Evolutionary conservation across 2,329 filamentous ascomycete genomes (phyloP), one percentile per base, ranked within the genome.

Genomic region (Fusarium pseudograminearum): DNA sequence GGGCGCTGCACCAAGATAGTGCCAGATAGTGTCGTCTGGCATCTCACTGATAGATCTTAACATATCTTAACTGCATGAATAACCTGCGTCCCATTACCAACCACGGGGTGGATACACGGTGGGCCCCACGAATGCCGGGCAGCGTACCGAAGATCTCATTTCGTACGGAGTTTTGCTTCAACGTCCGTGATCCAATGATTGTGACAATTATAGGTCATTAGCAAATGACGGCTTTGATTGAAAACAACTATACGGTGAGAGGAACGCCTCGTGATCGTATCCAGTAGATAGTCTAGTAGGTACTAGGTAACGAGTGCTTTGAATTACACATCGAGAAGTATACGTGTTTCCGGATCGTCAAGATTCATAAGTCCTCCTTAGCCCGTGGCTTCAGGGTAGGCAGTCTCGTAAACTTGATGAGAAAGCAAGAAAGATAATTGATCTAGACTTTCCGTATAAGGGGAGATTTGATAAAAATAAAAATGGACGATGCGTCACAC

Each of bases 91-190:
- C 12, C 16, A 24, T 38, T 44, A 20, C 28, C 42, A 54, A 41
- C 42, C 38, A 48, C 61, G 48, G 69, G 42, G 41, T 34, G 59
- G 57, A 33, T 30, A 36, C 30, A 36, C 31, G 46, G 64, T 55
- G 51, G 48, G 20, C 33, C 51, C 47, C 40, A 40, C 31, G 54
- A 63, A 51, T 65, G 67, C 63, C 68, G 67, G 63, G 41, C 54
- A 41, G 38, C 24, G 45, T 55, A 28, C 59, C 61, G 64, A 55
- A 52, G 50, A 68, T 65, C 53, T 65, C 46, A 52, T 61, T 36
- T 61, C 57, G 36, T 42, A 45, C 16, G 40, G 15, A 24, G 14
- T 42, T 42, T 42, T 24, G 40, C 14, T 24, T 6, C 9, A 44
- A 56, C 38, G 36, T 69, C 61, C 33, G 51, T 30, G n/a, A 40